These are phyloP conservation scores for Lomentospora prolificans DNA, from an alignment of 2,329 filamentous ascomycete species.

Conservation along the genomic window DNA sequence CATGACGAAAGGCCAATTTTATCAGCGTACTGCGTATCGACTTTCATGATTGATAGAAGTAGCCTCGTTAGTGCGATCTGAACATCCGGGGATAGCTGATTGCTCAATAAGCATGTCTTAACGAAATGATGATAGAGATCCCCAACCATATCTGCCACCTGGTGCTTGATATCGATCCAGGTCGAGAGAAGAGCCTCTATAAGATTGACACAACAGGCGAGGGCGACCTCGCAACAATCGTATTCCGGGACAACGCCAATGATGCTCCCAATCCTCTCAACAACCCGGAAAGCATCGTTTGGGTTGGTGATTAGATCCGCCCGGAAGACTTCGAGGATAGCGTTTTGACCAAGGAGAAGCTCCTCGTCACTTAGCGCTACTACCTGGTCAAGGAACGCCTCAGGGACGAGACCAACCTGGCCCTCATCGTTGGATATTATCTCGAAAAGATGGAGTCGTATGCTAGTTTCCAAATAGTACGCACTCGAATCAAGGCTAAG, in stretches of 20 bases:
- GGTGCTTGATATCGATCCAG: slow-evolving; percentile 51
- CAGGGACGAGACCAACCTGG: slow-evolving; percentile 39
- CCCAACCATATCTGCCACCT: slow-evolving; percentile 55
- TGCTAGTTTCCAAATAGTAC: slow-evolving; percentile 37
- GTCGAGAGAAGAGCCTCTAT: slow-evolving; percentile 52
- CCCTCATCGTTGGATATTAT: slow-evolving; percentile 30
- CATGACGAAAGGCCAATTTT: slow-evolving; percentile 46
- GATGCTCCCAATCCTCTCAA: slow-evolving; percentile 41
- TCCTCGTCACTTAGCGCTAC: slow-evolving; percentile 41
- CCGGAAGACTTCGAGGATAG: slow-evolving; percentile 41
- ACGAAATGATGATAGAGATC: slow-evolving; percentile 76
- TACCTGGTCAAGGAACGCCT: slow-evolving; percentile 38
- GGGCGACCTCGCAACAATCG: slow-evolving; percentile 64
- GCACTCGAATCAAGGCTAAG: slow-evolving; percentile 31
- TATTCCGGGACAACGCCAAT: slow-evolving; percentile 46
- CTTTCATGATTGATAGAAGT: slow-evolving; percentile 58
- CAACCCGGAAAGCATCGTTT: slow-evolving; percentile 34
- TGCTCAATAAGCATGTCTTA: slow-evolving; percentile 53
- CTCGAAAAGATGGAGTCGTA: slow-evolving; percentile 35
- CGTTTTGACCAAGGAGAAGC: slow-evolving; percentile 38
- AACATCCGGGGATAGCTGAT: slow-evolving; percentile 58
- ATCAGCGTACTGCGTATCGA: slow-evolving; percentile 57
- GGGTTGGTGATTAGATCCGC: slow-evolving; percentile 42
- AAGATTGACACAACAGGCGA: slow-evolving; percentile 57
- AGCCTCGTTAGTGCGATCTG: slow-evolving; percentile 59